Conservation (phyloP, 352 stramenopile genomes). For the Phytophthora pisi region DNA sequence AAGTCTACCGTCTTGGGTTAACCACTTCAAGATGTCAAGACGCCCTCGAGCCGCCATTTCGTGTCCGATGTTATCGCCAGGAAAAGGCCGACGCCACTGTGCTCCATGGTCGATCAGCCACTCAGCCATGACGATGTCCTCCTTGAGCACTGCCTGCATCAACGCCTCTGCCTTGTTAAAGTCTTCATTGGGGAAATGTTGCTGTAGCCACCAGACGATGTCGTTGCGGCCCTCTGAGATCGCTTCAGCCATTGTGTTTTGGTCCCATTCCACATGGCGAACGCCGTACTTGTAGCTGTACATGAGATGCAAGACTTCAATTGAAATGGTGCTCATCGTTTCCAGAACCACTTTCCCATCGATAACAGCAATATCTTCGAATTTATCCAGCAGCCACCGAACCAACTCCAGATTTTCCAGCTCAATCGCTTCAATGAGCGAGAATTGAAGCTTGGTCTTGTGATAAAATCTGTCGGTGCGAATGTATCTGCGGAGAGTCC, state of each 20-base stretch:
- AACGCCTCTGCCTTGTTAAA: background rate
- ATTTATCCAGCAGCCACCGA: background rate
- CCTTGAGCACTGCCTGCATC: background rate
- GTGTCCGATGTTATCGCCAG: background rate
- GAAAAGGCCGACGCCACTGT: background rate
- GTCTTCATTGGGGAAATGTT: background rate
- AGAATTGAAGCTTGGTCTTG: background rate
- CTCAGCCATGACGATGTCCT: background rate
- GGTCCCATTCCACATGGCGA: background rate
- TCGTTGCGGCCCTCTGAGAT: background rate
- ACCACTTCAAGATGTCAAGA: background rate
- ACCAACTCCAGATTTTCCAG: background rate
- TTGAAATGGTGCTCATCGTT: background rate
- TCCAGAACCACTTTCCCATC: background rate
- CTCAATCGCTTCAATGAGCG: background rate
- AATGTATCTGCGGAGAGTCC: background rate
- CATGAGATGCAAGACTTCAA: background rate
- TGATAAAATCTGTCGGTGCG: background rate
- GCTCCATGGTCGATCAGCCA: background rate
- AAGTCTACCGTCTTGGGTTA: background rate
- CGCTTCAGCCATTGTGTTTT: background rate
- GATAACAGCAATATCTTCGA: background rate
- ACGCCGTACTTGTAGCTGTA: background rate
- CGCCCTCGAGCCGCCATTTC: background rate
- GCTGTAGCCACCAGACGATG: background rate